Evolutionary conservation across 192 early-diverging fungal genomes (phyloP).

Genomic region (Neocallimastix lanati): DNA sequence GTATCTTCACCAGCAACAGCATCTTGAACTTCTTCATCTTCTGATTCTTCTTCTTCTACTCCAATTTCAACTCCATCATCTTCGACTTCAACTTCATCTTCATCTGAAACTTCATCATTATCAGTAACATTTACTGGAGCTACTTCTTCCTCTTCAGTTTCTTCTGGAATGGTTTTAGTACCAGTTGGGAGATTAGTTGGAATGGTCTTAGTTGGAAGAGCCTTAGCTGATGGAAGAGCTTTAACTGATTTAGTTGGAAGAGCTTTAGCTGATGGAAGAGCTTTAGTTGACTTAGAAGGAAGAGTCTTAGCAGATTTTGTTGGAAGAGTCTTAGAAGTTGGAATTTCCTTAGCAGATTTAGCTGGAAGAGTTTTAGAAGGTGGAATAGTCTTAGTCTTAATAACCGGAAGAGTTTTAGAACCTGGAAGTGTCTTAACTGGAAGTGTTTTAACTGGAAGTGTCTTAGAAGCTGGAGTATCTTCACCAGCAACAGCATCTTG

Average conservation of each 20-base stretch:
- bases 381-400: not conserved
- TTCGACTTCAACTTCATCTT: not conserved
- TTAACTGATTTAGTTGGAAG: not conserved
- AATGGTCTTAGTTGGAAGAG: no score
- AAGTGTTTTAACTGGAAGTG: not conserved
- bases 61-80: not conserved
- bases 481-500: not conserved
- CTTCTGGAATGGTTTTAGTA: not conserved
- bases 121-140: not conserved
- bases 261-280: not conserved
- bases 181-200: not conserved
- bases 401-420: no score
- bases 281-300: not conserved
- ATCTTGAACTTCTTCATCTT: not conserved
- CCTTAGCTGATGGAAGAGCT: no score
- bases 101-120: not conserved
- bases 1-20: not conserved
- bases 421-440: not conserved
- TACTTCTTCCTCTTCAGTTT: not conserved
- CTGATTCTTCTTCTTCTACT: no score
- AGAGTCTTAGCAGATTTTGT: not conserved
- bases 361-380: no score
- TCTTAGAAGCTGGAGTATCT: not conserved
- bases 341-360: no score
- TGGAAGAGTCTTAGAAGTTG: no score